phyloP scores from a whole-genome alignment of 2,329 filamentous ascomycete genomes.

The Drechmeria coniospora region DNA sequence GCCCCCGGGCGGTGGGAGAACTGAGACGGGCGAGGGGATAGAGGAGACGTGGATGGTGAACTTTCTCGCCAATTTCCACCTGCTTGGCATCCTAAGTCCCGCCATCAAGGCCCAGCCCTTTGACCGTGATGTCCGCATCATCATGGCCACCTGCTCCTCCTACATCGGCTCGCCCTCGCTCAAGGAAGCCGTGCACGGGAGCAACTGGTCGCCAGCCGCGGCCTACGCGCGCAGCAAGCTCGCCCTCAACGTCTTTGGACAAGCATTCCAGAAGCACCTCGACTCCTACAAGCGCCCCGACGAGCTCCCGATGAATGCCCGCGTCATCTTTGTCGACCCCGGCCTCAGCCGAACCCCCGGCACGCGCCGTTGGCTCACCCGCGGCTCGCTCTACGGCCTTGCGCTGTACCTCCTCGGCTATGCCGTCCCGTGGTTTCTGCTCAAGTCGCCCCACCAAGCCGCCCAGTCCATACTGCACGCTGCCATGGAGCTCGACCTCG shows the following conservation, averaged over 20 bases:
- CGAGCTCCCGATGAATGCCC: conserved; percentile 62
- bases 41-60: conserved; percentile 91
- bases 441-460: conserved; percentile 73
- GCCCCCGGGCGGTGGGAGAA: conserved; percentile 44
- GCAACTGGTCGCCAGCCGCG: conserved; percentile 37
- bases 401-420: conserved; percentile 63
- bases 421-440: conserved; percentile 67
- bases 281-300: conserved; percentile 74
- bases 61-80: conserved; percentile 88
- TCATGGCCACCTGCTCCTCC: conserved; percentile 74
- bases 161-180: conserved; percentile 68
- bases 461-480: conserved; percentile 79
- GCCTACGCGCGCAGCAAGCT: conserved; percentile 56
- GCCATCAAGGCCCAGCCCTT: conserved; percentile 82
- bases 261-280: conserved; percentile 85
- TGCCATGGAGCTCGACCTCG: conserved; percentile 63
- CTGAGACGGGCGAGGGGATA: conserved; percentile 59
- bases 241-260: conserved; percentile 76
- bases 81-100: conserved; percentile 80
- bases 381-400: conserved; percentile 70
- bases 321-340: conserved; percentile 77
- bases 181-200: conserved; percentile 31
- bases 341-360: conserved; percentile 75
- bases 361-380: conserved; percentile 71
- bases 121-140: conserved; percentile 79